Conservation (phyloP, 176 grass and related monocot species). For the Lolium perenne region DNA sequence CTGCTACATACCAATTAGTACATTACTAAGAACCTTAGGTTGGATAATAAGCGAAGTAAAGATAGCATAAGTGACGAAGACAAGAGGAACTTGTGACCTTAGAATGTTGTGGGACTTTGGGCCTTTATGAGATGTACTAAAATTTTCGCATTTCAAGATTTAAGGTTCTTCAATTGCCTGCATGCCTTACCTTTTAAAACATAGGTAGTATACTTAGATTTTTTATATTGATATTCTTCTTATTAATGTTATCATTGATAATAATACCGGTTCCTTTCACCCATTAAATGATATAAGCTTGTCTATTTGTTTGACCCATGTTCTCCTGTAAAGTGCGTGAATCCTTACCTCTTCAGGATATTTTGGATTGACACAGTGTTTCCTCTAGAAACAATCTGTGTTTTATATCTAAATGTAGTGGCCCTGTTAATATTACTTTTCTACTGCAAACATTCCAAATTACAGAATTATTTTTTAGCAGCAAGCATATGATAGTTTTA, state of each 20-base stretch:
- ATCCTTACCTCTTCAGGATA: background rate
- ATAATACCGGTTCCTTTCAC: background rate
- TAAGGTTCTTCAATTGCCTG: background rate
- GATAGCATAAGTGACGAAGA: slow-evolving; percentile 32
- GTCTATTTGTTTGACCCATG: background rate
- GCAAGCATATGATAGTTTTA: slow-evolving; percentile 9
- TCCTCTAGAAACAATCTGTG: background rate
- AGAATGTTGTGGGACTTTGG: slow-evolving; percentile 9
- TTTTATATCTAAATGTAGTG: background rate
- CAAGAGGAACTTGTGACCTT: slow-evolving; percentile 33
- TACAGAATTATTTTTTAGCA: slow-evolving; percentile 10
- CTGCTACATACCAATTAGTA: background rate
- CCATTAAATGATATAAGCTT: background rate
- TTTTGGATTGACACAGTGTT: slow-evolving; percentile 1
- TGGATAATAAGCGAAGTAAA: slow-evolving; percentile 52
- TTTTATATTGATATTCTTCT: background rate
- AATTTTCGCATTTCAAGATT: background rate
- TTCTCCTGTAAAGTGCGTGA: background rate
- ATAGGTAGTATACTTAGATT: background rate
- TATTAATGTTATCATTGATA: background rate
- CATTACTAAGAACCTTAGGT: slow-evolving; percentile 42
- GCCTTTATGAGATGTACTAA: slow-evolving; percentile 6
- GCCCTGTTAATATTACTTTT: slow-evolving; percentile 4
- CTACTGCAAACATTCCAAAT: slow-evolving; percentile 15
- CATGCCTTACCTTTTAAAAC: background rate